Evolutionary conservation across 768 basidiomycete genomes (phyloP), one percentile per base, ranked within the genome.

Genomic region (Leccinum disarticulatum): DNA sequence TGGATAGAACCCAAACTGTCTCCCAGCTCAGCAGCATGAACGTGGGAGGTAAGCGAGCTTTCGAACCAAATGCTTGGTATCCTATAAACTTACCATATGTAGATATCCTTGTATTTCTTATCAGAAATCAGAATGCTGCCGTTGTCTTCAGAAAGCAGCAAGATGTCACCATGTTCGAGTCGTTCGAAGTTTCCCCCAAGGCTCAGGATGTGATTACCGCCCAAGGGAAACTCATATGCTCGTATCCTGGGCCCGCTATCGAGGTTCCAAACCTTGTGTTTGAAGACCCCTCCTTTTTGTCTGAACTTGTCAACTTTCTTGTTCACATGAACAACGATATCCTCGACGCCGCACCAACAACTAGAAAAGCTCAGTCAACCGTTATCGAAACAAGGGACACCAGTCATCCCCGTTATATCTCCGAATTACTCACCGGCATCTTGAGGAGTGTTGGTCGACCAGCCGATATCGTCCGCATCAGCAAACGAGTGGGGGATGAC

Each of bases 61-160:
- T n/a, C 28, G 19, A 56, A 22, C 33, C 17, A 19, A 17, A 3
- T 14, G 15, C 2, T 46, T 46, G 10, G 35, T 17, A 28, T 38
- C 11, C 11, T 33, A 17, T 4, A 46, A 46, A 19, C 47, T 60
- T 15, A 60, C 10, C 14, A 5, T 17, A 1, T 22, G 30, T 55
- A 83, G 83, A 77, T 59, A 64, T 74, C 36, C 57, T 77, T 11
- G 70, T 70, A 28, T 69, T 82, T 36, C 71, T 71, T 4, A 72
- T 84, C 30, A 69, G 69, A 30, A 70, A 73, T 1, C 82, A 84
- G 54, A 84, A 84, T 53, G 80, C 80, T 4, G 80, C 72, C 8
- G 49, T 84, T 8, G 65, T 83, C 7, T 58, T 80, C 41, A 73
- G 77, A 49, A 69, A 68, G 55, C 53, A 57, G 15, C 41, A 63